These are phyloP conservation scores for Cryptococcus deneoformans DNA, from an alignment of 1,284 basidiomycete species.

Conservation along the genomic window DNA sequence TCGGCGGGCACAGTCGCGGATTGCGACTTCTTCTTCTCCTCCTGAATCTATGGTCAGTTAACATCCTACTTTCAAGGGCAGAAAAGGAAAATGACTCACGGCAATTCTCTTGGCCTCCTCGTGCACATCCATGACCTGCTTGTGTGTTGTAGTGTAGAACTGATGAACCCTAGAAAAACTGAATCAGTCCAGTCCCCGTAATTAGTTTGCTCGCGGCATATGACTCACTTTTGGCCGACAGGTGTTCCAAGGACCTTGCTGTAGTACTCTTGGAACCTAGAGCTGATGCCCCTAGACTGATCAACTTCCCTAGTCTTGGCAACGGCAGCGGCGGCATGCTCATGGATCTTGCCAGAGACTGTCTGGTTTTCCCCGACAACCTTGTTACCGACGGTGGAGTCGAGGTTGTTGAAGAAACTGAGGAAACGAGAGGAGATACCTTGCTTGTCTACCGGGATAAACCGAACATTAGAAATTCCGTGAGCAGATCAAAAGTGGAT, in stretches of 20 bases:
- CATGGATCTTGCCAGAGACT: conserved; percentile 67
- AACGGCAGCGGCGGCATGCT: conserved; percentile 48
- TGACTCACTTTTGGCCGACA: conserved; percentile 62
- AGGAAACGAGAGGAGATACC: conserved; percentile 84
- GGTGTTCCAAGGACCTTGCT: conserved; percentile 67
- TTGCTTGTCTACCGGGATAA: conserved; percentile 59
- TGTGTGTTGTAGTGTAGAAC: conserved; percentile 67
- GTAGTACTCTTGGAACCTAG: conserved; percentile 74
- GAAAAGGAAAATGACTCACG: conserved; percentile 21
- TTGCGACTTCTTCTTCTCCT: conserved; percentile 37
- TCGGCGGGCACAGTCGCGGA: conserved; percentile 15
- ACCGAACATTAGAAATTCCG: conserved; percentile 16
- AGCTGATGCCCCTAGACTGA: conserved; percentile 71
- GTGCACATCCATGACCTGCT: conserved; percentile 60
- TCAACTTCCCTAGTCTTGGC: conserved; percentile 70
- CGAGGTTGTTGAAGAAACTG: conserved; percentile 67
- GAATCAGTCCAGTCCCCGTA: no score
- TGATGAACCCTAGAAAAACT: conserved; percentile 40
- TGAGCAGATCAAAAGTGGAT: neutral
- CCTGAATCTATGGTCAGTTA: conserved; percentile 21
- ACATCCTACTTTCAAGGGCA: neutral
- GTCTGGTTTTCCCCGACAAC: conserved; percentile 55
- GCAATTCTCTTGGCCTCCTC: conserved; percentile 55
- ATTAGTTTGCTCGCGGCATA: neutral
- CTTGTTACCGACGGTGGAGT: conserved; percentile 64